Conservation (phyloP, 2,329 filamentous ascomycete species). For the Sporothrix dimorphospora region DNA sequence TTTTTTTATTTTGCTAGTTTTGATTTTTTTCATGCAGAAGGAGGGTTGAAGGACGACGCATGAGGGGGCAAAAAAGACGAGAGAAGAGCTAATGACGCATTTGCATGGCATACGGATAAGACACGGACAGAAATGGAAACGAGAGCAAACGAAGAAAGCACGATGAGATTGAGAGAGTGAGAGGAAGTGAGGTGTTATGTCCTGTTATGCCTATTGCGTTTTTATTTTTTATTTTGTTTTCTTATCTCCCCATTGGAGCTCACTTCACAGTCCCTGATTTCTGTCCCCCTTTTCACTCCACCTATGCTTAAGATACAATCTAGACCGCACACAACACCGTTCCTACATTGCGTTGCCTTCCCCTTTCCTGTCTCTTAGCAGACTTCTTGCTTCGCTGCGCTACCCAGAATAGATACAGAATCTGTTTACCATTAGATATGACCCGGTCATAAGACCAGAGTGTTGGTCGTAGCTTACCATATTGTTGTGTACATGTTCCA, state of each 20-base stretch:
- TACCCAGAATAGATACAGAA: neutral
- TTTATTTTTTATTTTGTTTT: neutral
- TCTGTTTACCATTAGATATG: neutral
- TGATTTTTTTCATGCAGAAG: slow-evolving; percentile 17
- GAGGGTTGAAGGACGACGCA: neutral
- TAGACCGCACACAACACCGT: neutral
- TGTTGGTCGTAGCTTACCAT: too few species aligned
- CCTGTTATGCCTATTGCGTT: neutral
- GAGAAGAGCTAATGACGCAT: slow-evolving; percentile 8
- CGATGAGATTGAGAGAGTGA: neutral
- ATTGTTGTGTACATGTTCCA: too few species aligned
- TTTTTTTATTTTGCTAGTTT: slow-evolving; percentile 22
- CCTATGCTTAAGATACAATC: neutral
- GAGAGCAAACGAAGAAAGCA: neutral
- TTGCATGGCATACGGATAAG: slow-evolving; percentile 22
- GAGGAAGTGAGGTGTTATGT: neutral
- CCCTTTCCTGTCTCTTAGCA: neutral
- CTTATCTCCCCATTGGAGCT: neutral
- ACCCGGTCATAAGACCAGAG: too few species aligned
- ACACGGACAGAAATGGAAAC: neutral
- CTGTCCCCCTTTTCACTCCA: neutral
- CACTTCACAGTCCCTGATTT: neutral
- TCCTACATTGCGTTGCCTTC: neutral
- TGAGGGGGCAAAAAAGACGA: neutral
- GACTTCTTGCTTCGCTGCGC: neutral